Evolutionary conservation across 139 green algal species (phyloP).

Genomic region (Closterium sp.): DNA sequence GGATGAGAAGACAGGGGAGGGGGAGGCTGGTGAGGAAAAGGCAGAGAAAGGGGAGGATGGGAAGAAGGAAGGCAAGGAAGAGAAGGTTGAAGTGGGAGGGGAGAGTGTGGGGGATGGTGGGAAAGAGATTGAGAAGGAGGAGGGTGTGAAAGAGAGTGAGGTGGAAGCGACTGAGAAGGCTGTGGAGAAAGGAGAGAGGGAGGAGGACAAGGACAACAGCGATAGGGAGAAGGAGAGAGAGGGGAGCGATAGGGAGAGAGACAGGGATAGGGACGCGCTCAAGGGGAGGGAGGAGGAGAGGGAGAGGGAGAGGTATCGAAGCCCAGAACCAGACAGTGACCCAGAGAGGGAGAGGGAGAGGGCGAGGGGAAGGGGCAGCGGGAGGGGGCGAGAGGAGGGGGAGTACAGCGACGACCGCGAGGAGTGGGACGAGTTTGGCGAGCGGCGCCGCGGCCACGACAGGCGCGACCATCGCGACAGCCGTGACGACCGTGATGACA

Average conservation of each 20-base stretch:
- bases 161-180: neutral
- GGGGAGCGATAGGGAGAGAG: neutral
- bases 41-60: too few relatives aligned
- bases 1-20: neutral
- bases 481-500: neutral
- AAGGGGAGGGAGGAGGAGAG: neutral
- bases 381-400: neutral
- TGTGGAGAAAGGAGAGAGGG: neutral
- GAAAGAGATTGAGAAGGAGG: neutral
- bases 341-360: neutral
- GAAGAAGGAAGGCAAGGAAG: too few relatives aligned
- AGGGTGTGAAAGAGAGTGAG: neutral
- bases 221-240: neutral
- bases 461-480: neutral
- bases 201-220: neutral
- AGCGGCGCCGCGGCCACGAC: neutral
- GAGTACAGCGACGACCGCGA: neutral
- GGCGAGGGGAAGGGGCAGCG: neutral
- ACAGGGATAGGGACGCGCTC: neutral
- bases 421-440: neutral
- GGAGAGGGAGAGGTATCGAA: too few relatives aligned
- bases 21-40: neutral
- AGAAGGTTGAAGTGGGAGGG: neutral
- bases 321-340: neutral
- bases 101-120: neutral